A percentile compares a stretch with the other conserved stretches of the same genome.
phyloP scores from a whole-genome alignment of 2,329 filamentous ascomycete genomes.

The Aureobasidium lini region DNA sequence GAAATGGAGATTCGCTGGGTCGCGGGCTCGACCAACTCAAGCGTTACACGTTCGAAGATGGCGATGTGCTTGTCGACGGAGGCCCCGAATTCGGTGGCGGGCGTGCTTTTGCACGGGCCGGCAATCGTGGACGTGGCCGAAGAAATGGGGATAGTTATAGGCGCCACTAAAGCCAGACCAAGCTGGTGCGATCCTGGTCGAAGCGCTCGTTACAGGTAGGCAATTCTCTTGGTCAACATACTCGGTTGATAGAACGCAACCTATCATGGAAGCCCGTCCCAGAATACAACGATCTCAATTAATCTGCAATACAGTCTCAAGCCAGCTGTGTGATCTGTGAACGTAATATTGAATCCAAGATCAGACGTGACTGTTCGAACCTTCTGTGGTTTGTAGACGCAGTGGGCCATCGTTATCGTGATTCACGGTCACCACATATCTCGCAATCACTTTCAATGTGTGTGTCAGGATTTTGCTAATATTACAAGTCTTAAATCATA shows the following conservation, averaged over 20 bases:
- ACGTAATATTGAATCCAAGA: too few species aligned
- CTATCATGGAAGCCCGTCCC: too few species aligned
- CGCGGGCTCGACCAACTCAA: constrained; percentile 30
- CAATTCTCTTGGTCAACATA: background rate
- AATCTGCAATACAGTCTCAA: background rate
- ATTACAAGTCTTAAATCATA: background rate
- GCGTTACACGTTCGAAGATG: constrained; percentile 38
- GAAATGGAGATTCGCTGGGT: constrained; percentile 21
- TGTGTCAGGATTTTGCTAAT: background rate
- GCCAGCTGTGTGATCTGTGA: too few species aligned
- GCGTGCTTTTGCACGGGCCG: constrained; percentile 16
- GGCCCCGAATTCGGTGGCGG: constrained; percentile 28
- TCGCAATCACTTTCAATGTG: too few species aligned
- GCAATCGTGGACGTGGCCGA: constrained; percentile 17
- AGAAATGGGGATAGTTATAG: background rate
- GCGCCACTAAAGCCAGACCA: background rate
- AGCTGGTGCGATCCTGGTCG: background rate
- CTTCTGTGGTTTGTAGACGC: too few species aligned
- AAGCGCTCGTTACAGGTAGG: background rate
- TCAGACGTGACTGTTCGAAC: too few species aligned
- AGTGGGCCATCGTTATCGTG: too few species aligned
- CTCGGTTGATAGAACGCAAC: background rate
- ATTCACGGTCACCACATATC: too few species aligned
- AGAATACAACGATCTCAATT: background rate
- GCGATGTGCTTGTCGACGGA: constrained; percentile 36